Conservation (phyloP, 106 monocot species). For the Phalaenopsis equestris region DNA sequence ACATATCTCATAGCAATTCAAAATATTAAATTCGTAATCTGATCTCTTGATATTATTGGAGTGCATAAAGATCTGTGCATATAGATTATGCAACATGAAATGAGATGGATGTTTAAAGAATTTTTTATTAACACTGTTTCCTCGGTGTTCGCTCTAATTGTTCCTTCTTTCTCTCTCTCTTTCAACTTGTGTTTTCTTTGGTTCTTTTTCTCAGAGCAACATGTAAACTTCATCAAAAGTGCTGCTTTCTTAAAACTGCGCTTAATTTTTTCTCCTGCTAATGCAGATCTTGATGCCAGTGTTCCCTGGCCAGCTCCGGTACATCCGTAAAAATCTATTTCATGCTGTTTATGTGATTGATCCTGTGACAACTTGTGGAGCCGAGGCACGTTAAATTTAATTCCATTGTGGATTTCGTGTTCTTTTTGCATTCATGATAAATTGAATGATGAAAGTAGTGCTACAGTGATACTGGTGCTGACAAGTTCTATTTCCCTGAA, state of each 20-base stretch:
- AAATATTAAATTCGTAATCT: neutral
- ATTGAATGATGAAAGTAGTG: neutral
- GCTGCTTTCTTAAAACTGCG: neutral
- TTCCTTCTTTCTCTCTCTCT: neutral
- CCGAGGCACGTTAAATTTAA: conserved; percentile 39
- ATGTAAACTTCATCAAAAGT: neutral
- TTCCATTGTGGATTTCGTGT: neutral
- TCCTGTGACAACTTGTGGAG: conserved; percentile 76
- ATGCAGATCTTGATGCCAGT: conserved; percentile 88
- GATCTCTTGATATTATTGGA: neutral
- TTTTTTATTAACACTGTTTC: neutral
- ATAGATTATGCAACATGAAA: neutral
- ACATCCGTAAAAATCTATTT: conserved; percentile 96
- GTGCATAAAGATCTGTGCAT: neutral
- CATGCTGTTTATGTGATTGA: conserved; percentile 93
- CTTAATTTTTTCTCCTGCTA: neutral
- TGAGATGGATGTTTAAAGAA: neutral
- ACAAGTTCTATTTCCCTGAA: conserved; percentile 8
- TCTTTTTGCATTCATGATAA: neutral
- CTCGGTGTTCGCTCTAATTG: neutral
- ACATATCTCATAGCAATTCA: neutral
- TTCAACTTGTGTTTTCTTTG: conserved; percentile 3
- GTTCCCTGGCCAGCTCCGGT: conserved; percentile 90
- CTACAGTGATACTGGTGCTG: neutral
- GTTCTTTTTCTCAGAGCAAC: neutral